Evolutionary conservation across 1,139 yeast genomes (phyloP), one percentile per base, ranked within the genome.

Genomic region (Groenewaldozyma sp.): DNA sequence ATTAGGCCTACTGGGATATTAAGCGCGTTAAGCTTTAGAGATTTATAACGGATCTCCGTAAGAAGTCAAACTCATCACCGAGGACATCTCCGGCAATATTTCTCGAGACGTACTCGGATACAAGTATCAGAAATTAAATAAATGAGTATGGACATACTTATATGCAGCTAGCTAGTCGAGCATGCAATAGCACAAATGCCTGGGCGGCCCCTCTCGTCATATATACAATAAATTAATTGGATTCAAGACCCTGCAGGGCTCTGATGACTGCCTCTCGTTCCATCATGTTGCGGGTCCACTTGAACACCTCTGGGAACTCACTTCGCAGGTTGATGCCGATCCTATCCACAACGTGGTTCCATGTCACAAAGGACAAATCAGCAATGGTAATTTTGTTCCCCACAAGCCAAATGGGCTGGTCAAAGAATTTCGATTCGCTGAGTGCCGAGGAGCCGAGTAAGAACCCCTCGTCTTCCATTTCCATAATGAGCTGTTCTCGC

Each of bases 271-370:
- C 55, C 1, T 64, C 63, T 4, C 67, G 55, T 17, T 50, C 52
- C 53, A 62, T 50, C 60, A 62, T 58, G 32, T 53, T 52, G 34
- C 51, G 49, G 7, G 95, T 88, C 96, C 96, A 88, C 60, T 86
- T 86, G 67, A 83, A 87, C 39, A 87, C 95, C 63, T 88, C 97
- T 2, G 96, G 96, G 59, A 84, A 86, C 59, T 88, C 96, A 20
- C 75, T 74, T 59, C 82, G 80, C 53, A 88, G 73, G 55, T 82
- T 84, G 49, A 88, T 84, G 11, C 95, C 96, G 44, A 88, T 82
- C 53, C 95, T 70, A 60, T 84, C 95, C 37, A 87, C 95, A 18
- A 88, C 95, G 56, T 87, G 88, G 61, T 88, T 88, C 97, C 97
- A 88, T 10, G 97, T 94, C 24, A 87, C 95, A 65, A 87, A 88